These are phyloP conservation scores for Geranomyces michiganensis DNA, from an alignment of 192 early-diverging fungal genomes.

Conservation along the genomic window DNA sequence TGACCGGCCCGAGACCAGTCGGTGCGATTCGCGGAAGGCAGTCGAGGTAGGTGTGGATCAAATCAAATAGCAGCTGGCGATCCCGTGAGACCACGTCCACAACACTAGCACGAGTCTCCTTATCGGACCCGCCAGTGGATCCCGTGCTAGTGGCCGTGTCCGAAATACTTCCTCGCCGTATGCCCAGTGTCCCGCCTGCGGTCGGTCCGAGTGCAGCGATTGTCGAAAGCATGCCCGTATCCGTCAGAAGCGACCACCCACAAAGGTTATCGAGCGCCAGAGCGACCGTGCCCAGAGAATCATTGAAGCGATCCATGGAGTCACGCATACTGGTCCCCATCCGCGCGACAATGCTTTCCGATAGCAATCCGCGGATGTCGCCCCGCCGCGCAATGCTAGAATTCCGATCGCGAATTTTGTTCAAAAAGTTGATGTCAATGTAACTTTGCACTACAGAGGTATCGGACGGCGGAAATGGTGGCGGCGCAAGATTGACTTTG, in stretches of 20 bases:
- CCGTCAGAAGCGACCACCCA: constrained; percentile 38
- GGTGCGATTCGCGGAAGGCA: constrained; percentile 72
- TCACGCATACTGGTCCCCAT: constrained; percentile 70
- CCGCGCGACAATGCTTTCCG: constrained; percentile 56
- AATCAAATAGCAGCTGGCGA: constrained; percentile 39
- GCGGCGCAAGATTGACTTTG: constrained; percentile 49
- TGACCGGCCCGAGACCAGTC: constrained; percentile 59
- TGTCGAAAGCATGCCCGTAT: constrained; percentile 22
- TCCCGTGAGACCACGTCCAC: constrained; percentile 21
- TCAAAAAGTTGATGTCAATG: constrained; percentile 29
- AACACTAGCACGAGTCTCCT: constrained; percentile 5
- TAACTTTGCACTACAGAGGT: neutral
- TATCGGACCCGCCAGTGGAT: neutral
- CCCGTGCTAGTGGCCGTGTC: constrained; percentile 19
- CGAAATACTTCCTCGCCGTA: constrained; percentile 25
- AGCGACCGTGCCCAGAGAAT: constrained; percentile 61
- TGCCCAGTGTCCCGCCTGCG: constrained; percentile 17
- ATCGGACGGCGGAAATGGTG: constrained; percentile 50
- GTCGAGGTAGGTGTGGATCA: constrained; percentile 73
- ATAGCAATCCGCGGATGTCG: constrained; percentile 41
- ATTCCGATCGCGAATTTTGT: constrained; percentile 24
- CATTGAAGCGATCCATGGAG: constrained; percentile 68
- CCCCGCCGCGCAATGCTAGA: neutral
- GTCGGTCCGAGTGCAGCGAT: constrained; percentile 14
- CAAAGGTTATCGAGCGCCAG: constrained; percentile 62